Evolutionary conservation across 164 flowering plant species (phyloP).

Genomic region (Vitis labrusca): DNA sequence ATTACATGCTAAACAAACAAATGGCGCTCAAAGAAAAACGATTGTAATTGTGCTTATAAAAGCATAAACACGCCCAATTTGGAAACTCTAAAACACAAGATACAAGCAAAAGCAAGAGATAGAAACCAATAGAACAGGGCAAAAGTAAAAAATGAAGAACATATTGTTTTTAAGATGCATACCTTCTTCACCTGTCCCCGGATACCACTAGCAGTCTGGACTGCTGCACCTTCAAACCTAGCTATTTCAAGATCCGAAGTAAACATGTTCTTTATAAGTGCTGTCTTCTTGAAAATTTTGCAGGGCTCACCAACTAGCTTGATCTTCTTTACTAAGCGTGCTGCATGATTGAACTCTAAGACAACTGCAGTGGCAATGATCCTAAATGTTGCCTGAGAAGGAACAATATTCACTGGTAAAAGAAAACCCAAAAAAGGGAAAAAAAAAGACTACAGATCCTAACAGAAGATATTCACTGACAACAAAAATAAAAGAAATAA

Average conservation of each 20-base stretch:
- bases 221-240: slow-evolving; percentile 86
- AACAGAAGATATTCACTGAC: not conserved
- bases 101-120: not conserved
- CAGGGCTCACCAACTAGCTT: slow-evolving; percentile 86
- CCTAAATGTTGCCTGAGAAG: slow-evolving; percentile 73
- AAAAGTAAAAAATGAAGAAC: not conserved
- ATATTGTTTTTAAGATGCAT: slow-evolving; percentile 7
- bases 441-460: not conserved
- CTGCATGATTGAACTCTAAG: slow-evolving; percentile 82
- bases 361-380: slow-evolving; percentile 86
- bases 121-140: not conserved
- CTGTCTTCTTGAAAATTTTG: slow-evolving; percentile 94
- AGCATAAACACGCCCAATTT: no score
- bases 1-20: no score
- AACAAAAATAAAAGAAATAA: not conserved
- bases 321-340: slow-evolving; percentile 73
- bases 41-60: no score
- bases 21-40: no score
- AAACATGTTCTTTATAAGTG: slow-evolving; percentile 87
- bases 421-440: no score
- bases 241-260: slow-evolving; percentile 95
- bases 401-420: no score
- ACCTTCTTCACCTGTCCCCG: slow-evolving; percentile 98
- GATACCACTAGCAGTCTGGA: slow-evolving; percentile 93
- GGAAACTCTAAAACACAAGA: no score